These are phyloP conservation scores for Neostapfia colusana DNA, from an alignment of 176 grass and related monocot genomes.

Conservation along the genomic window DNA sequence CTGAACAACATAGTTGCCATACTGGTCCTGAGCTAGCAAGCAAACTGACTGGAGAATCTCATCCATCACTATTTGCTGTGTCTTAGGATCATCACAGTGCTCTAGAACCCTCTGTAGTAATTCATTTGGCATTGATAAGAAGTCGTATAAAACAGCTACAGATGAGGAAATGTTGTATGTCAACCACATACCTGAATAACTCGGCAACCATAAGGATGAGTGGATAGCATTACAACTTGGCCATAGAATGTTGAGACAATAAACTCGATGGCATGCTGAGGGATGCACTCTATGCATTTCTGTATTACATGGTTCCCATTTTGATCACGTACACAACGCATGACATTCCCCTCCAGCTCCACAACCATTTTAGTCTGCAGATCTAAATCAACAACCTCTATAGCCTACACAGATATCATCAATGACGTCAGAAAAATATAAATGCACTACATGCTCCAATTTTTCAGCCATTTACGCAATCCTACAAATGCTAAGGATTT, in stretches of 20 bases:
- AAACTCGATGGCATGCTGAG: conserved; percentile 74
- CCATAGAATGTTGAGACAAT: conserved; percentile 81
- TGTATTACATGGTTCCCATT: conserved; percentile 91
- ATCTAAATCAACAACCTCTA: conserved; percentile 78
- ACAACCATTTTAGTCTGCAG: conserved; percentile 75
- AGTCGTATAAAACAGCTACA: neutral
- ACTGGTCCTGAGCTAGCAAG: conserved; percentile 74
- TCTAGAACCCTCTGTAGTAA: conserved; percentile 72
- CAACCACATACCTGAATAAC: conserved; percentile 67
- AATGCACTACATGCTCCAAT: neutral
- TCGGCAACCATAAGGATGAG: conserved; percentile 81
- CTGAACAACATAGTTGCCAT: conserved; percentile 95
- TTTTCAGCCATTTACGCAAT: neutral
- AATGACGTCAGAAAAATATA: neutral
- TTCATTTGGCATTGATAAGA: conserved; percentile 26
- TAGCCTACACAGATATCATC: conserved; percentile 54
- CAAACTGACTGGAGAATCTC: conserved; percentile 76
- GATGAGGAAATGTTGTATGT: neutral
- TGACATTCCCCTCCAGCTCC: conserved; percentile 76
- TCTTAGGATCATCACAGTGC: conserved; percentile 75
- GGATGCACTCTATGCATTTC: conserved; percentile 88
- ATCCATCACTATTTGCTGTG: conserved; percentile 83
- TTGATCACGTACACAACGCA: conserved; percentile 90
- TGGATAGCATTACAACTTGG: conserved; percentile 77
- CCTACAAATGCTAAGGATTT: too few species aligned